Percentiles rank a stretch among this genome's conserved stretches.
phyloP scores from a whole-genome alignment of 2,329 filamentous ascomycete genomes.

The Parastagonospora avenae region DNA sequence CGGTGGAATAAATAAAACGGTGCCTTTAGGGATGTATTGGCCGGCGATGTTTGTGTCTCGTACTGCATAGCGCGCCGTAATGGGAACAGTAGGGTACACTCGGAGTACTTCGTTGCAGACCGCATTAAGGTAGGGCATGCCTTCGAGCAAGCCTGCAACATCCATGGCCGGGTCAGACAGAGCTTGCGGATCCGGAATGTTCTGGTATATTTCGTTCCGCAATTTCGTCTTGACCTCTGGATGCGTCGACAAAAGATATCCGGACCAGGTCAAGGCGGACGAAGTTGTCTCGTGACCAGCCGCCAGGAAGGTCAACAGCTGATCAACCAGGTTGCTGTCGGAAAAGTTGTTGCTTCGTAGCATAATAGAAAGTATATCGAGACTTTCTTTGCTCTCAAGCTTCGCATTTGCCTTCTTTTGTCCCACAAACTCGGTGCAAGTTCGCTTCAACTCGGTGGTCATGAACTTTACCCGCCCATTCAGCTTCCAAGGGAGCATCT shows the following conservation, averaged over 20 bases:
- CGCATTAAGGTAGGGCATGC: conserved; percentile 53
- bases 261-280: conserved; percentile 74
- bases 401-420: conserved; percentile 53
- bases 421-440: conserved; percentile 54
- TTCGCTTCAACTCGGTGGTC: conserved; percentile 44
- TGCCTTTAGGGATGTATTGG: conserved; percentile 47
- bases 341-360: conserved; percentile 60
- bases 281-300: conserved; percentile 78
- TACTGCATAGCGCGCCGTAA: conserved; percentile 36
- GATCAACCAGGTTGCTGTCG: conserved; percentile 59
- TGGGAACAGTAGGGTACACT: conserved; percentile 47
- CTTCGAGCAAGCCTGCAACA: conserved; percentile 48
- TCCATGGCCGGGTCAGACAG: conserved; percentile 23
- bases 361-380: conserved; percentile 55
- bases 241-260: conserved; percentile 70
- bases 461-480: conserved; percentile 49
- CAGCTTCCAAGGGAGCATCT: conserved; percentile 54
- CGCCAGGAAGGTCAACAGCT: conserved; percentile 62
- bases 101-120: conserved; percentile 52
- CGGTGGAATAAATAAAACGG: conserved; percentile 45
- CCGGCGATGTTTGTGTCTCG: conserved; percentile 41
- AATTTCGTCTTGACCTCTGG: conserved; percentile 69
- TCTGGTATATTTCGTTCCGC: conserved; percentile 68
- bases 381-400: conserved; percentile 35
- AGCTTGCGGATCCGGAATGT: conserved; percentile 56